Evolutionary conservation across 2,329 filamentous ascomycete genomes (phyloP), one percentile per base, ranked within the genome.

Genomic region (Decorospora gaudefroyi): DNA sequence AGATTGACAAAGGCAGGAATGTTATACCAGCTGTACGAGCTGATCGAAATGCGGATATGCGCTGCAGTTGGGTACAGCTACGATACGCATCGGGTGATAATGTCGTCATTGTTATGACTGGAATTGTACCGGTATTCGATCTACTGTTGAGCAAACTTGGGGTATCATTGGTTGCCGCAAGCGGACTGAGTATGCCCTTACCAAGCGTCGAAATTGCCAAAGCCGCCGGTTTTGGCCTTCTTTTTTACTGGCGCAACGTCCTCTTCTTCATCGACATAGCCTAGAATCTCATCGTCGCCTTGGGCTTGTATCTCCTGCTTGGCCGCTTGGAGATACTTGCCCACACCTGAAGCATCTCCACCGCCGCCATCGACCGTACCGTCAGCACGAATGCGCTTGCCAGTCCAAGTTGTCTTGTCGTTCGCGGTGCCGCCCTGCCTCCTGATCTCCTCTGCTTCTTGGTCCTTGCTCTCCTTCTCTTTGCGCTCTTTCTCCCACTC

Each of bases 151-250:
- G n/a, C n/a, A n/a, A n/a, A n/a, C n/a, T n/a, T 34, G 45, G 53
- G 53, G 51, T 57, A 57, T 57, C 53, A 45, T 12, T 21, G 10
- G 10, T n/a, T n/a, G n/a, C n/a, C n/a, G n/a, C n/a, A n/a, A n/a
- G n/a, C n/a, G n/a, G n/a, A n/a, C n/a, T n/a, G n/a, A n/a, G n/a
- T n/a, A n/a, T 22, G 5, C 4, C 13, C 9, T 51, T 42, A 96
- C 92, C 93, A 99, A 25, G 76, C 81, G 72, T 96, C 91, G 69
- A 99, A 99, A 71, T 96, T 95, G 2, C 92, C 91, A 77, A 97
- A 99, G 0, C 90, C 90, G 2, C 68, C 82, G 1, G 76, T 78
- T 66, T 88, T 93, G 2, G 76, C 72, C 74, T 96, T 97, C 74
- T 96, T 97, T 70, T 82, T 84, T 3, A 78, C 81, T 12, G 88